Percentiles rank a stretch among this genome's conserved stretches.
These are phyloP conservation scores for Sordaria brevicollis DNA, from an alignment of 495 filamentous ascomycete species.

Conservation along the genomic window DNA sequence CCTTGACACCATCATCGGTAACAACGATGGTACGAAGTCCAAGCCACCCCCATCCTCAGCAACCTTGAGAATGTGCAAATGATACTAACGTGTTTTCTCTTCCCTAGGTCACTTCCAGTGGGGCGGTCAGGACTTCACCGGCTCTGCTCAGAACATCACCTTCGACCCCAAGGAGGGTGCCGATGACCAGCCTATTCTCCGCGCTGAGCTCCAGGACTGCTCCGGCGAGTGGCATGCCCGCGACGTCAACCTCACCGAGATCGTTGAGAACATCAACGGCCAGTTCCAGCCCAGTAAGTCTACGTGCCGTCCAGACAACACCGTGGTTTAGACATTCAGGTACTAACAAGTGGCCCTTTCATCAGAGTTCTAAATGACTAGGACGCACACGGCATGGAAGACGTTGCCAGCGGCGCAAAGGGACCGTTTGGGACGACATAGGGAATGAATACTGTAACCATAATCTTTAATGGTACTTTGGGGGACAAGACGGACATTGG, in stretches of 20 bases:
- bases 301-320: neutral
- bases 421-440: neutral
- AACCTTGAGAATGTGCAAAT: neutral
- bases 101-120: constrained; percentile 33
- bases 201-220: constrained; percentile 9
- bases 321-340: neutral
- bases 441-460: neutral
- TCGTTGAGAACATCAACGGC: constrained; percentile 18
- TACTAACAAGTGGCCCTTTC: neutral
- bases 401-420: neutral
- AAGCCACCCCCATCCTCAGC: neutral
- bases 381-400: neutral
- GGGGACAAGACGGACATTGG: neutral
- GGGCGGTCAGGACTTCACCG: constrained; percentile 31
- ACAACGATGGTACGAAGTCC: constrained; percentile 29
- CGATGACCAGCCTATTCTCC: constrained; percentile 20
- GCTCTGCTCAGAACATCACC: constrained; percentile 26
- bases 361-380: neutral
- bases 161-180: constrained; percentile 31
- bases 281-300: neutral
- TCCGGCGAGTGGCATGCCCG: neutral
- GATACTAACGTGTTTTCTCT: neutral
- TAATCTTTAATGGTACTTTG: neutral
- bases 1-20: constrained; percentile 33
- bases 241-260: constrained; percentile 23